Evolutionary conservation across 345 rosid genomes (phyloP), one percentile per base, ranked within the genome.

Genomic region (Syzygium jambos): DNA sequence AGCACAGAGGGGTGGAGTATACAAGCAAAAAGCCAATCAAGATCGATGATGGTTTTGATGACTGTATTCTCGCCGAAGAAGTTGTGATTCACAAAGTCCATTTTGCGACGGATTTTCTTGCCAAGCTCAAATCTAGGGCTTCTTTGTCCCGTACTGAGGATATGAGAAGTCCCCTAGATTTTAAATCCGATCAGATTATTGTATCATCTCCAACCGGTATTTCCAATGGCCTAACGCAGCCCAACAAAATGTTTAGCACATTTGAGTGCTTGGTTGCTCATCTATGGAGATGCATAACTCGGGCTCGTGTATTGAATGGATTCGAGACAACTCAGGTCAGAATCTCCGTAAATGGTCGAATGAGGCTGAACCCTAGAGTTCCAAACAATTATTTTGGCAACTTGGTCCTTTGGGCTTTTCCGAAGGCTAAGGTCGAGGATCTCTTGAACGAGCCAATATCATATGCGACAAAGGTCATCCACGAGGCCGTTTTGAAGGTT

Each of bases 361-460:
- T 29, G 57, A 77, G 88, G 52, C 27, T 88, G 86, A 86, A 78
- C 51, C 91, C 90, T 2, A 84, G 78, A 87, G 82, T 87, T 9
- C 90, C 92, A 3, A 88, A 89, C 87, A 88, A 90, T 41, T 91
- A 91, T 88, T 91, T 91, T 16, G 93, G 93, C 16, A 91, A 91
- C 88, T 87, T 90, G 83, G 93, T 90, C 65, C 86, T 91, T 2
- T 90, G 91, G 92, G 91, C 93, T 52, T 86, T 88, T 16, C 90
- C 89, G 3, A 88, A 55, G 49, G 85, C 90, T 49, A 89, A 84
- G 73, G 92, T 90, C 34, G 85, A 88, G 85, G 91, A 91, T 78
- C 86, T 88, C 6, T 23, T 89, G 61, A 38, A 56, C 12, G 68
- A 91, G 87, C 90, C 89, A 11, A 34, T 90, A 53, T 22, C 87